These are phyloP conservation scores for Kwoniella dejecticola DNA, from an alignment of 768 basidiomycete genomes.

Conservation along the genomic window DNA sequence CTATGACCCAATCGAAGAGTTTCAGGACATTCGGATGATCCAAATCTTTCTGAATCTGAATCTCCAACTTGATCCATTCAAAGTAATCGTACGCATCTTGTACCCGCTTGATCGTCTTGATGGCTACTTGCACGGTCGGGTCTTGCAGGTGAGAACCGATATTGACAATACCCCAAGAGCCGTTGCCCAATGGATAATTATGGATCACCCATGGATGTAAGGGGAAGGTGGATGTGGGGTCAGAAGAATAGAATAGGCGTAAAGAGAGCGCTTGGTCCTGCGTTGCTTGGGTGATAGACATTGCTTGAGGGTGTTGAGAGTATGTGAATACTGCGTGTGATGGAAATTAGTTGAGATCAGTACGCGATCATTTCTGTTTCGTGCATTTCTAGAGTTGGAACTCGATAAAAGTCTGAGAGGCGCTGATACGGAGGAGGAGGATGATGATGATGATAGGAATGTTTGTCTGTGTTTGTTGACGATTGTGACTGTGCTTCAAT, in stretches of 20 bases:
- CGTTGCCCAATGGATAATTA: conserved; percentile 33
- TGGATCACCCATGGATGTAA: conserved; percentile 20
- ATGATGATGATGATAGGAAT: neutral
- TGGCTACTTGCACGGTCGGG: conserved; percentile 20
- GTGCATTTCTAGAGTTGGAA: too few relatives aligned
- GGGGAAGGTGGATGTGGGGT: neutral
- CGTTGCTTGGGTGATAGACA: neutral
- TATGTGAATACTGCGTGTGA: neutral
- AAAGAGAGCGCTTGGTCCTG: neutral
- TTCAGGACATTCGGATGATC: conserved; percentile 33
- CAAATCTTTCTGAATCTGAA: conserved; percentile 14
- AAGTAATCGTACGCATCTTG: neutral
- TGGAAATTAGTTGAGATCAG: neutral
- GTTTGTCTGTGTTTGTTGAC: too few relatives aligned
- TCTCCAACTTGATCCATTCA: conserved; percentile 7
- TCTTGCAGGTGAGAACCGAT: conserved; percentile 14
- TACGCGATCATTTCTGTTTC: too few relatives aligned
- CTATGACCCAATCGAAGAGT: conserved; percentile 20
- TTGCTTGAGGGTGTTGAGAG: conserved; percentile 1
- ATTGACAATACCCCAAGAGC: conserved; percentile 31
- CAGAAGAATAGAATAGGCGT: conserved; percentile 1
- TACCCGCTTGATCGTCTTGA: conserved; percentile 23
- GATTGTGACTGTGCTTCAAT: too few relatives aligned
- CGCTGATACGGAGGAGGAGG: neutral
- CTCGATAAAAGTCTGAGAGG: too few relatives aligned